These are phyloP conservation scores for Boletus subparvulus DNA, from an alignment of 768 basidiomycete genomes.

Conservation along the genomic window DNA sequence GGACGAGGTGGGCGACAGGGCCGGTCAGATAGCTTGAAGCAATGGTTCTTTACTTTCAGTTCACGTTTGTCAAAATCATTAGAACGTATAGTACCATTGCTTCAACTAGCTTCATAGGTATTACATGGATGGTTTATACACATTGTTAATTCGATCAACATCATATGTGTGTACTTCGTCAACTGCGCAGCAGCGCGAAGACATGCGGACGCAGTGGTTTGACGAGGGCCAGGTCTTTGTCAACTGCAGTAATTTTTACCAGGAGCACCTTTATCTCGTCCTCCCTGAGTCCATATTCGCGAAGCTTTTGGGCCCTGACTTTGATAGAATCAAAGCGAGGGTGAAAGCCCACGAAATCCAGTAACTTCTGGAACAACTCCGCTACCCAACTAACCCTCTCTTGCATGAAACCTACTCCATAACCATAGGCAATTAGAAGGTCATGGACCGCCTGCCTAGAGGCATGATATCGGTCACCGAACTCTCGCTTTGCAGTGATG, in stretches of 20 bases:
- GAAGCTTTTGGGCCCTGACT: constrained; percentile 25
- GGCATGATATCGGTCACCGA: constrained; percentile 25
- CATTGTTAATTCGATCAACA: constrained; percentile 4
- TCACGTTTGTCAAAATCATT: neutral
- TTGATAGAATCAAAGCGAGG: constrained; percentile 23
- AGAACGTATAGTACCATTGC: neutral
- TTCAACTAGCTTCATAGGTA: neutral
- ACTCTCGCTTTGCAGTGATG: constrained; percentile 33
- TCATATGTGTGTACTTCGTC: constrained; percentile 11
- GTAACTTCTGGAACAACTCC: constrained; percentile 23
- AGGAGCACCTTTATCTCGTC: constrained; percentile 21
- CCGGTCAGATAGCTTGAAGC: constrained; percentile 1
- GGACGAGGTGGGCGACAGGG: constrained; percentile 1
- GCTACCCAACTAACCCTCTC: constrained; percentile 27
- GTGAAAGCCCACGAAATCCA: constrained; percentile 22
- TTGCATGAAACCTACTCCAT: constrained; percentile 17
- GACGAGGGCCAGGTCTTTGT: constrained; percentile 18
- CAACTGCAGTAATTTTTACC: constrained; percentile 21
- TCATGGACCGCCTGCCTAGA: constrained; percentile 23
- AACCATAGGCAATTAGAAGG: constrained; percentile 20
- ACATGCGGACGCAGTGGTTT: constrained; percentile 2
- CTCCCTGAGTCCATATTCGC: constrained; percentile 27
- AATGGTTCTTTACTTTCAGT: neutral
- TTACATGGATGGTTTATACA: constrained; percentile 7
- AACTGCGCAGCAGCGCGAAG: constrained; percentile 9